These are phyloP conservation scores for Neurospora sp. DNA, from an alignment of 495 filamentous ascomycete species.

Conservation along the genomic window DNA sequence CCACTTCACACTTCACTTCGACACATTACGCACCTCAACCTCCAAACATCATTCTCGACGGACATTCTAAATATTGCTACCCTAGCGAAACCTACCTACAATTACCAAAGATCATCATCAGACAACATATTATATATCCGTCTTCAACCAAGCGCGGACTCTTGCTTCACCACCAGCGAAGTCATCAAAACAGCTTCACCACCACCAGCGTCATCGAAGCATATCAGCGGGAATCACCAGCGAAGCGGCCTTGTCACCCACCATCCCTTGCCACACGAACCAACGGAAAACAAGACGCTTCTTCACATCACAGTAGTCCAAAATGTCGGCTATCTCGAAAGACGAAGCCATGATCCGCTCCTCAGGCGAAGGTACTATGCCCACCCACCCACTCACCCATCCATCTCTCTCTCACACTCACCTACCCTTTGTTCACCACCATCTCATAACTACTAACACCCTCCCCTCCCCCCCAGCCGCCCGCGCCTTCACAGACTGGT, in stretches of 20 bases:
- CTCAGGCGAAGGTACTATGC: conserved; percentile 20
- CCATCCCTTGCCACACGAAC: no score
- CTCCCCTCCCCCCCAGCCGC: conserved; percentile 18
- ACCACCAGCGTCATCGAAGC: not conserved
- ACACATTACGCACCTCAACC: not conserved
- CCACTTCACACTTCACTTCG: not conserved
- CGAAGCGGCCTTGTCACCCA: not conserved
- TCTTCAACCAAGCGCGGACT: not conserved
- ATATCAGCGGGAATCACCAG: not conserved
- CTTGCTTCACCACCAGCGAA: not conserved
- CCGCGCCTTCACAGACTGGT: conserved; percentile 30
- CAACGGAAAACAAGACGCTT: not conserved
- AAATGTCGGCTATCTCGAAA: conserved; percentile 1
- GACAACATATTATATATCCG: not conserved
- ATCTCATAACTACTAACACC: not conserved
- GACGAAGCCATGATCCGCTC: conserved; percentile 14
- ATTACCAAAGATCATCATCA: not conserved
- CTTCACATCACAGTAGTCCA: not conserved
- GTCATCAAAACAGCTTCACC: not conserved
- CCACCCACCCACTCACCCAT: not conserved
- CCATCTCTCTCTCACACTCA: conserved; percentile 1
- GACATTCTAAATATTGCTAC: not conserved
- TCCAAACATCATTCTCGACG: not conserved
- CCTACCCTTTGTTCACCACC: not conserved
- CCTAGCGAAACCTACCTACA: not conserved